Evolutionary conservation across 2,329 filamentous ascomycete species (phyloP).

Genomic region (Exserohilum rostratum): DNA sequence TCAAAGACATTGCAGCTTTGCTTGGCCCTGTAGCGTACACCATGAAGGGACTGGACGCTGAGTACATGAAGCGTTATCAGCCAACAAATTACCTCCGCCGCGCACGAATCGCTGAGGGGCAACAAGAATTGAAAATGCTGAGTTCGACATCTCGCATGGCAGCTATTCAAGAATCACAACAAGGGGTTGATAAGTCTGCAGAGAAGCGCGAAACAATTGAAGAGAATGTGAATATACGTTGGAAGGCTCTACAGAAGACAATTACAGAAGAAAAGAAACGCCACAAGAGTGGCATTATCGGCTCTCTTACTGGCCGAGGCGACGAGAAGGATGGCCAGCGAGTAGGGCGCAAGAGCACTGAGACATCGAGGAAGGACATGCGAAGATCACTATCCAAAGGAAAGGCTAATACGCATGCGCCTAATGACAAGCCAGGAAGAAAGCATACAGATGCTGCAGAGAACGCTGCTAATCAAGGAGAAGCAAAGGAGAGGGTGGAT

Average conservation of each 20-base stretch:
- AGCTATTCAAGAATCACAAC: slow-evolving; percentile 12
- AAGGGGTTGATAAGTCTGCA: slow-evolving; percentile 5
- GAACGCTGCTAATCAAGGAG: slow-evolving; percentile 16
- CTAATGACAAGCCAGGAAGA: slow-evolving; percentile 15
- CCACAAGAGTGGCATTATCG: slow-evolving; percentile 31
- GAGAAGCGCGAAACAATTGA: slow-evolving; percentile 42
- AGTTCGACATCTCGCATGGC: slow-evolving; percentile 15
- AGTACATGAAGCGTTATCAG: slow-evolving; percentile 60
- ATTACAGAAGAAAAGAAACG: slow-evolving; percentile 35
- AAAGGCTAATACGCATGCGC: slow-evolving; percentile 13
- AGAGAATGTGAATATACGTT: slow-evolving; percentile 27
- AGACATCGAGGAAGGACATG: slow-evolving; percentile 9
- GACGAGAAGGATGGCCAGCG: slow-evolving; percentile 37
- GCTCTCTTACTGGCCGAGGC: slow-evolving; percentile 31
- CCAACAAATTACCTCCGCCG: slow-evolving; percentile 62
- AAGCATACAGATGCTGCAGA: neutral
- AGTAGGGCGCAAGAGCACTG: slow-evolving; percentile 35
- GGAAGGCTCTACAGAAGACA: slow-evolving; percentile 31
- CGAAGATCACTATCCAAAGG: slow-evolving; percentile 11
- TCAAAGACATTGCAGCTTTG: slow-evolving; percentile 69
- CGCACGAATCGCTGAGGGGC: slow-evolving; percentile 65
- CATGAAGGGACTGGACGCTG: slow-evolving; percentile 68
- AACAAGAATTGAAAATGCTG: slow-evolving; percentile 34
- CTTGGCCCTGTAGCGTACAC: slow-evolving; percentile 67
- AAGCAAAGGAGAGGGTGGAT: neutral